A percentile compares a stretch with the other conserved stretches of the same genome.
Evolutionary conservation across 768 basidiomycete genomes (phyloP).

Genomic region (Gloeophyllum trabeum): DNA sequence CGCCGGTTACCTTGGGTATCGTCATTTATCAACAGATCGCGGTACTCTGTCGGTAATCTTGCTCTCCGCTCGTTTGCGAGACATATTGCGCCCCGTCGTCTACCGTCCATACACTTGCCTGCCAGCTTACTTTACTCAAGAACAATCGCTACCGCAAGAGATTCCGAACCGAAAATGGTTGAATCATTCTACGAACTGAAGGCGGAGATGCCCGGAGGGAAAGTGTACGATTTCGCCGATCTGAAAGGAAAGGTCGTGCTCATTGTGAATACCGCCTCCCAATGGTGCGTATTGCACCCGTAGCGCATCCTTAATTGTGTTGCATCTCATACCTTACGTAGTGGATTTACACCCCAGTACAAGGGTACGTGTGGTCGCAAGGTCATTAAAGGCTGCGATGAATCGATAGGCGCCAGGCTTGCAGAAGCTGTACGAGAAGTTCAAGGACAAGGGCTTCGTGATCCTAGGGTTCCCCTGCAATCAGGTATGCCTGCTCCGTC

Average conservation of each 20-base stretch:
- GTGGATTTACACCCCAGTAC: slow-evolving; percentile 81
- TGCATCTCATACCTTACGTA: slow-evolving; percentile 15
- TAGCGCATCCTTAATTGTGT: not conserved
- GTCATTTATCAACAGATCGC: too few species aligned
- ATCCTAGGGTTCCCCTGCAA: slow-evolving; percentile 91
- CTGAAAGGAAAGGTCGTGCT: slow-evolving; percentile 71
- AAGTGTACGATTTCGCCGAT: slow-evolving; percentile 50
- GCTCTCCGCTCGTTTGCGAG: too few species aligned
- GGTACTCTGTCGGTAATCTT: too few species aligned
- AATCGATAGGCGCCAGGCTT: slow-evolving; percentile 36
- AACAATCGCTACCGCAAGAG: too few species aligned
- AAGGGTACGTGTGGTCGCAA: slow-evolving; percentile 43
- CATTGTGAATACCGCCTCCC: slow-evolving; percentile 68
- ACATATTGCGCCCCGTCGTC: too few species aligned
- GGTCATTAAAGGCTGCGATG: not conserved
- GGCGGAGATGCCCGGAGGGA: slow-evolving; percentile 44
- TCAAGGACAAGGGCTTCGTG: slow-evolving; percentile 63
- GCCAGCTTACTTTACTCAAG: too few species aligned
- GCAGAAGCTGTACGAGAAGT: slow-evolving; percentile 71
- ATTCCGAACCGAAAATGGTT: not conserved
- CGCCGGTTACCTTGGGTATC: too few species aligned
- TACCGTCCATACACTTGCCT: too few species aligned
- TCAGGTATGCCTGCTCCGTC: slow-evolving; percentile 34
- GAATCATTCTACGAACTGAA: slow-evolving; percentile 57
- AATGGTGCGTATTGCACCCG: slow-evolving; percentile 36